phyloP scores from a whole-genome alignment of 495 filamentous ascomycete species.

The Lasiosphaeria miniovina region DNA sequence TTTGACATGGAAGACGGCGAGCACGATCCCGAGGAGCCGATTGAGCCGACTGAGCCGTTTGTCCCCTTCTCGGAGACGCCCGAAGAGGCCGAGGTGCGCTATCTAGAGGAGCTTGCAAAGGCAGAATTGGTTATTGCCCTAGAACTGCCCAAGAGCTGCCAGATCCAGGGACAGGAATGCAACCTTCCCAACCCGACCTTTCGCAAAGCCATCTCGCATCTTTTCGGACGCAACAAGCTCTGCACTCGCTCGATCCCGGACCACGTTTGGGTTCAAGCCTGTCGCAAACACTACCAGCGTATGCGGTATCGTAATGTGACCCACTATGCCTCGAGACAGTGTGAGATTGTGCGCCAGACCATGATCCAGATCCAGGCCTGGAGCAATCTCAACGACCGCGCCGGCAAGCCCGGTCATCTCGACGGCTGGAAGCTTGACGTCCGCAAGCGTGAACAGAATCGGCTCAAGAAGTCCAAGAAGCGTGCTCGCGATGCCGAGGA shows the following conservation, averaged over 20 bases:
- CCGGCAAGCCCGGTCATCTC: constrained; percentile 37
- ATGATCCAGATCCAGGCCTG: constrained; percentile 58
- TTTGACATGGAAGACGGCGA: no score
- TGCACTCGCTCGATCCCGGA: constrained; percentile 66
- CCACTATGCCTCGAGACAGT: constrained; percentile 59
- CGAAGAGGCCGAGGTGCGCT: no score
- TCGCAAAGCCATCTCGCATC: constrained; percentile 77
- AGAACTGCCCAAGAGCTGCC: not conserved
- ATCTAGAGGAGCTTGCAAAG: no score
- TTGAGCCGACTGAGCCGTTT: no score
- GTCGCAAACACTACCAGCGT: constrained; percentile 85
- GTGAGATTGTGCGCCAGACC: constrained; percentile 55
- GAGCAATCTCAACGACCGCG: constrained; percentile 44
- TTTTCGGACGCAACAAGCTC: constrained; percentile 86
- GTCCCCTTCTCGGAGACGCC: no score
- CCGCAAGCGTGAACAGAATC: constrained; percentile 53
- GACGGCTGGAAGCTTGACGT: constrained; percentile 47
- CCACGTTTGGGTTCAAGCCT: constrained; percentile 66
- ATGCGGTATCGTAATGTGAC: constrained; percentile 60
- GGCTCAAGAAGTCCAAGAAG: constrained; percentile 28
- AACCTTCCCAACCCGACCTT: constrained; percentile 45
- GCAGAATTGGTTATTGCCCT: not conserved
- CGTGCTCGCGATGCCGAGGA: constrained; percentile 28
- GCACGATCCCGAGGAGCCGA: no score
- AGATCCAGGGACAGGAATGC: constrained; percentile 30